Conservation (phyloP, 257 asterid species). For the Nicotiana noctiflora region DNA sequence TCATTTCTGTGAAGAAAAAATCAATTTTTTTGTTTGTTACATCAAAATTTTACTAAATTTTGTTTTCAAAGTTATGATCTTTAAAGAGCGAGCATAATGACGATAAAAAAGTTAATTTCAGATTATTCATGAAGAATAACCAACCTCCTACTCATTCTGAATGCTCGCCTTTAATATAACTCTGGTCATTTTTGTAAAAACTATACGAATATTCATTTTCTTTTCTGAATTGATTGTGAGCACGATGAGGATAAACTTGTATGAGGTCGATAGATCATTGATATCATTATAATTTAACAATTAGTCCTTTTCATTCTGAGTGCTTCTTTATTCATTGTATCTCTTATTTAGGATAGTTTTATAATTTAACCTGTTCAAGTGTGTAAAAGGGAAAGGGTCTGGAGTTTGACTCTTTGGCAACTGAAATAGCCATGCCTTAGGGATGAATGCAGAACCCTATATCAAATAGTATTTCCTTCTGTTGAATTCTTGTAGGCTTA, state of each 20-base stretch:
- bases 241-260: slow-evolving; percentile 30
- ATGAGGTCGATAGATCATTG: slow-evolving; percentile 46
- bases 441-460: slow-evolving; percentile 54
- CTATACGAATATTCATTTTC: background rate
- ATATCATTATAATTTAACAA: background rate
- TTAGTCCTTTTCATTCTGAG: slow-evolving; percentile 79
- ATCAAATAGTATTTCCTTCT: slow-evolving; percentile 7
- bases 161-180: slow-evolving; percentile 23
- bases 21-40: background rate
- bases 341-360: too few species aligned
- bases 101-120: slow-evolving; percentile 34
- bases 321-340: slow-evolving; percentile 15
- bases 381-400: slow-evolving; percentile 30
- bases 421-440: slow-evolving; percentile 33
- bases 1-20: background rate
- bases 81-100: slow-evolving; percentile 35
- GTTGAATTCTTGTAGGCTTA: slow-evolving; percentile 14
- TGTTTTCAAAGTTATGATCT: background rate
- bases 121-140: slow-evolving; percentile 48
- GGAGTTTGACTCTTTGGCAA: slow-evolving; percentile 62
- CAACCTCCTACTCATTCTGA: slow-evolving; percentile 97
- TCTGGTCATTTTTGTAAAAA: background rate
- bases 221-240: too few species aligned
- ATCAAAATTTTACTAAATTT: background rate
- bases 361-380: background rate